phyloP scores from a whole-genome alignment of 2,329 filamentous ascomycete species.

The Talaromyces sp. region DNA sequence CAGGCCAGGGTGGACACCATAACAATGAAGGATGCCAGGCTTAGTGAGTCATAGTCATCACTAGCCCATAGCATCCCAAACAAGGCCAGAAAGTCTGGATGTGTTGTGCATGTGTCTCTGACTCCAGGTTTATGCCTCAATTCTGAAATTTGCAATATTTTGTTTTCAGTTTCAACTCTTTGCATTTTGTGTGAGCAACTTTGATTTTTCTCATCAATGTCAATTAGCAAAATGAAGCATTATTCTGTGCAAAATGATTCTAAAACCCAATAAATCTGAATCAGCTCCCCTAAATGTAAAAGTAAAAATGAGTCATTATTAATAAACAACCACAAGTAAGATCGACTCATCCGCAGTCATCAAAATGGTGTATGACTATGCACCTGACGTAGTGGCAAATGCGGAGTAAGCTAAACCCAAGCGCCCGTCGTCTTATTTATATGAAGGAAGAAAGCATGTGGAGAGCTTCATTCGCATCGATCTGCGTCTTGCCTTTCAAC shows the following conservation, averaged over 20 bases:
- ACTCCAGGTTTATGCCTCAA: neutral
- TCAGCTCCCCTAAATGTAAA: neutral
- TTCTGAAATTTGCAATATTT: neutral
- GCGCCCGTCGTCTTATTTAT: neutral
- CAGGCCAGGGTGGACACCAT: no score
- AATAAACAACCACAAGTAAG: neutral
- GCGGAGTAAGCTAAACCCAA: neutral
- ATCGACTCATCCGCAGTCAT: slow-evolving; percentile 10
- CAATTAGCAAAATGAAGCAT: neutral
- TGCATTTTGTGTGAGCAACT: neutral
- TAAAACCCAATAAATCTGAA: no score
- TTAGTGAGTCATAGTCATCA: no score
- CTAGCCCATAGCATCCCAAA: no score
- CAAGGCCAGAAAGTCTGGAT: no score
- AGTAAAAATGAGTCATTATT: neutral
- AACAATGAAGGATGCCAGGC: no score
- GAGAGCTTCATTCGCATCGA: neutral
- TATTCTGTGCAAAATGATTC: neutral
- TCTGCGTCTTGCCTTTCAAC: neutral
- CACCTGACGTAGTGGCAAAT: neutral
- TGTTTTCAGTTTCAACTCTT: neutral
- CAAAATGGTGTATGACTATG: neutral
- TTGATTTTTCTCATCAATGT: neutral
- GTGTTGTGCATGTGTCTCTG: no score
- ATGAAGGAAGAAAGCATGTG: neutral